Percentiles rank a stretch among this genome's conserved stretches.
phyloP scores from a whole-genome alignment of 2,329 filamentous ascomycete genomes.

The Nemania sp. region DNA sequence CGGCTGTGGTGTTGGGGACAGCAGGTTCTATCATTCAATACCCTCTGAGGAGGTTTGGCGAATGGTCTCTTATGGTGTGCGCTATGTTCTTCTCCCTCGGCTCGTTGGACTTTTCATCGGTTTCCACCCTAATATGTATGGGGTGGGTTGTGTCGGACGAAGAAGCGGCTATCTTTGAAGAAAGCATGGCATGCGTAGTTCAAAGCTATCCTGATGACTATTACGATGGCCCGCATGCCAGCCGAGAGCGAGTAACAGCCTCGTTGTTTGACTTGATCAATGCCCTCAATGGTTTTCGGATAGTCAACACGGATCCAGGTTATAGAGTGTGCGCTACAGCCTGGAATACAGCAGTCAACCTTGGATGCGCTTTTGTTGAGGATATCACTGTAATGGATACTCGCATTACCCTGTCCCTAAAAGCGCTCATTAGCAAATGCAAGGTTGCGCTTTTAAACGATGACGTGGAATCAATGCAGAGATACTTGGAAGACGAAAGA shows the following conservation, averaged over 20 bases:
- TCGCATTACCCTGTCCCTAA: conserved; percentile 10
- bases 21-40: neutral
- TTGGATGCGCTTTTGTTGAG: conserved; percentile 18
- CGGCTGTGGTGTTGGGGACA: neutral
- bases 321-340: conserved; percentile 14
- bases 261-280: conserved; percentile 18
- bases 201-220: conserved; percentile 3
- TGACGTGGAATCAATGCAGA: conserved; percentile 10
- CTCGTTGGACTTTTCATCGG: conserved; percentile 19
- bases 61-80: conserved; percentile 5
- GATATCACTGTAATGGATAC: conserved; percentile 15
- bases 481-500: conserved; percentile 16
- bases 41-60: neutral
- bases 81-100: conserved; percentile 11
- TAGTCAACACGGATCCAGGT: neutral
- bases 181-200: neutral
- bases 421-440: neutral
- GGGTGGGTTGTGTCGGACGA: conserved; percentile 18
- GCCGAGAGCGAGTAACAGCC: neutral
- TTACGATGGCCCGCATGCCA: neutral
- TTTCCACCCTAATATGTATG: conserved; percentile 12
- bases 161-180: conserved; percentile 13
- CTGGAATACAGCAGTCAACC: conserved; percentile 24
- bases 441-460: conserved; percentile 13
- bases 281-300: conserved; percentile 4